Conservation (phyloP, 225 moss, liverwort and hornwort genomes). For the Rhytidiadelphus loreus region DNA sequence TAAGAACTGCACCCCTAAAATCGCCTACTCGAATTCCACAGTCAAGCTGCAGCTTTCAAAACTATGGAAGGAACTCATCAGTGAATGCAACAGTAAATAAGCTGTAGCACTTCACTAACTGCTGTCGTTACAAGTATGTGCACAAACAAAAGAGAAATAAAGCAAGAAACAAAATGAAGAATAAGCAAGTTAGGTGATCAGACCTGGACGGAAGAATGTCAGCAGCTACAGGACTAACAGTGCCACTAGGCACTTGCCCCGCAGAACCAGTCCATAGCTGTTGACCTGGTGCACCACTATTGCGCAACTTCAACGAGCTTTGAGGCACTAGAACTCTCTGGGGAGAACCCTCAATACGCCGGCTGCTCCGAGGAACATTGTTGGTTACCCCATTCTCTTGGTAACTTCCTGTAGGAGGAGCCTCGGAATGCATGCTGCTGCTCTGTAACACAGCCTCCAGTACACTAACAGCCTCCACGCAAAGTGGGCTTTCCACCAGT, state of each 20-base stretch:
- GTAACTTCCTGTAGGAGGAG: constrained; percentile 3
- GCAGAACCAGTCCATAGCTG: constrained; percentile 63
- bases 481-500: constrained; percentile 88
- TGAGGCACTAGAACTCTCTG: constrained; percentile 59
- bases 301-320: constrained; percentile 76
- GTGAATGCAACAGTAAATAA: neutral
- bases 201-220: constrained; percentile 88
- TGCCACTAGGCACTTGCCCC: constrained; percentile 27
- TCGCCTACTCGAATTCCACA: neutral
- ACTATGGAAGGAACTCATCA: neutral
- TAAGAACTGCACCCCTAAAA: neutral
- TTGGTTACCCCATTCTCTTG: constrained; percentile 64
- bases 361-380: constrained; percentile 41
- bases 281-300: constrained; percentile 54
- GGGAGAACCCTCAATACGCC: constrained; percentile 48
- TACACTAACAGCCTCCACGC: constrained; percentile 88
- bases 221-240: constrained; percentile 47
- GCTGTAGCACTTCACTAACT: neutral
- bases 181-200: neutral
- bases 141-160: neutral
- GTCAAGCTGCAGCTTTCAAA: neutral
- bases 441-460: constrained; percentile 94
- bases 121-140: neutral
- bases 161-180: neutral
- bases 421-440: constrained; percentile 68